Evolutionary conservation across 257 asterid species (phyloP).

Genomic region (Solanum rostratum): DNA sequence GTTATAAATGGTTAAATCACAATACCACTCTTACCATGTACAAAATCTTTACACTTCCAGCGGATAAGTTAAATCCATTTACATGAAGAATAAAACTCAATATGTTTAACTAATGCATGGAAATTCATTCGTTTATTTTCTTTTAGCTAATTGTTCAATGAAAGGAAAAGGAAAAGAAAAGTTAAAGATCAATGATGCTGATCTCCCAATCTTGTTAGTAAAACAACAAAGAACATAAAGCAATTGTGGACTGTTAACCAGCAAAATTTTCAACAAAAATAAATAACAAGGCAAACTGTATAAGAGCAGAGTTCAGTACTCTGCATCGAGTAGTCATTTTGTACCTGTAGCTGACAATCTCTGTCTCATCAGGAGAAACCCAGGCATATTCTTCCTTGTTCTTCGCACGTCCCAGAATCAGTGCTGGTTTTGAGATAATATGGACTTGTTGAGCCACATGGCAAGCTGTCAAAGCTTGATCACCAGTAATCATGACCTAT

Average conservation of each 20-base stretch:
- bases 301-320: background rate
- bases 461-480: slow-evolving; percentile 99
- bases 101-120: background rate
- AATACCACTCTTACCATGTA: background rate
- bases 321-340: background rate
- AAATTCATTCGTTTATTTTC: background rate
- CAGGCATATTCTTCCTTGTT: slow-evolving; percentile 52
- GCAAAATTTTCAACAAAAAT: background rate
- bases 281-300: background rate
- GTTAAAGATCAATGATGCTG: background rate
- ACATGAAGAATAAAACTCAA: background rate
- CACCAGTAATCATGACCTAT: slow-evolving; percentile 98
- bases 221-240: background rate
- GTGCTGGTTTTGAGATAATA: slow-evolving; percentile 76
- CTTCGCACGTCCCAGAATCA: slow-evolving; percentile 58
- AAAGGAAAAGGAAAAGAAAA: background rate
- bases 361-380: slow-evolving; percentile 87
- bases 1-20: background rate
- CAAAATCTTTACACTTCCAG: background rate
- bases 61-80: background rate
- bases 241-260: background rate
- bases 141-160: background rate
- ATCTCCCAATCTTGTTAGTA: background rate
- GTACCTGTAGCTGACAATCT: slow-evolving; percentile 50
- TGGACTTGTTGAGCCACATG: slow-evolving; percentile 95